Conservation (phyloP, 202 grass and related monocot genomes). For the Dendrocalamus latiflorus region DNA sequence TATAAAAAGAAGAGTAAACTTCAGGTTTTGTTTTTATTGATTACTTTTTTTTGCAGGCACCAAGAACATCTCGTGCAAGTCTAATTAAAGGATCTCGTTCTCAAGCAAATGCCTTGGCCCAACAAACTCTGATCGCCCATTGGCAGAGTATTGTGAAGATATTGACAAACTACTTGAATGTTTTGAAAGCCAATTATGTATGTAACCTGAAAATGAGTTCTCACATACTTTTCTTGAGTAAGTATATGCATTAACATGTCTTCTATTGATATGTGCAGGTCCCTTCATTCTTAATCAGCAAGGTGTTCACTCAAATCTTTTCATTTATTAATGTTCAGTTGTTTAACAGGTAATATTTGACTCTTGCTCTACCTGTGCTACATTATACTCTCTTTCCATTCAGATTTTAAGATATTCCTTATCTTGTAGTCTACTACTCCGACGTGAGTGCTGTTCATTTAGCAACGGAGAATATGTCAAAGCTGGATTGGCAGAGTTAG, state of each 20-base stretch:
- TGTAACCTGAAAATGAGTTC: conserved; percentile 20
- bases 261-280: conserved; percentile 48
- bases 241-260: conserved; percentile 21
- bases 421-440: conserved; percentile 79
- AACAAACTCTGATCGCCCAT: conserved; percentile 94
- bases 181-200: conserved; percentile 96
- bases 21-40: conserved; percentile 17
- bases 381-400: not conserved
- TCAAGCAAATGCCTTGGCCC: conserved; percentile 85
- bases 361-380: conserved; percentile 20
- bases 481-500: conserved; percentile 93
- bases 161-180: conserved; percentile 82
- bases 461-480: conserved; percentile 99
- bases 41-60: conserved; percentile 62
- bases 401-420: conserved; percentile 25
- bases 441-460: conserved; percentile 98
- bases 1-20: not conserved
- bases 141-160: conserved; percentile 99
- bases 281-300: conserved; percentile 89
- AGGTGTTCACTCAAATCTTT: conserved; percentile 96
- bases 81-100: conserved; percentile 97
- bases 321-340: conserved; percentile 97
- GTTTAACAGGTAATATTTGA: conserved; percentile 81
- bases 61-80: conserved; percentile 92
- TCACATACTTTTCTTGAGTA: not conserved